phyloP scores from a whole-genome alignment of 2,329 filamentous ascomycete species.

The Penicillium sclerotiorum region DNA sequence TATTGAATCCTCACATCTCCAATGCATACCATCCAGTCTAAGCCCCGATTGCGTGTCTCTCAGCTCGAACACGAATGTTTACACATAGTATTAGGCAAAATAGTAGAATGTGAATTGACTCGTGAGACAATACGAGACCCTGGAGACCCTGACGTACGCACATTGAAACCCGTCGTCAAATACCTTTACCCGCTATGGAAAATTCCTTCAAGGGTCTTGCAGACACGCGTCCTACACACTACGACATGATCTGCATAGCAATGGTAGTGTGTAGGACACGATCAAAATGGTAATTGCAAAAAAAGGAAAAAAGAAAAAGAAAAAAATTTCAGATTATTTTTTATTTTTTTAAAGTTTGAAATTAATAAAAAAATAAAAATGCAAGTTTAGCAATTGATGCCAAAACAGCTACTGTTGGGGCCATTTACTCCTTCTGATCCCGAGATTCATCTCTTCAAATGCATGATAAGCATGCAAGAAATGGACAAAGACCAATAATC shows the following conservation, averaged over 20 bases:
- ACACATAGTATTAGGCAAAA: background rate
- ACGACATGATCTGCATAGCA: conserved; percentile 21
- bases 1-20: conserved; percentile 1
- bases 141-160: conserved; percentile 1
- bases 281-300: too few species aligned
- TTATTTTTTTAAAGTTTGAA: too few species aligned
- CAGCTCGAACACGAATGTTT: background rate
- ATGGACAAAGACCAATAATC: conserved; percentile 6
- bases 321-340: too few species aligned
- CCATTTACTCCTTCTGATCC: background rate
- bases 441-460: conserved; percentile 8
- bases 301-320: too few species aligned
- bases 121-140: background rate
- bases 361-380: too few species aligned
- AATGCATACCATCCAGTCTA: conserved; percentile 1
- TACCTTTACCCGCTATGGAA: conserved; percentile 9
- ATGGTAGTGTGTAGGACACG: conserved; percentile 6
- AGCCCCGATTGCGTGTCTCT: conserved; percentile 3
- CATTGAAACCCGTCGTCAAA: conserved; percentile 14
- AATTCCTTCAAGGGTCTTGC: conserved; percentile 9
- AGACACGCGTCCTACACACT: conserved; percentile 16
- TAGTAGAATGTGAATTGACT: background rate
- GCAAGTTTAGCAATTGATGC: too few species aligned
- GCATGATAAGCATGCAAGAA: conserved; percentile 14
- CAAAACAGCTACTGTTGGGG: background rate